phyloP scores from a whole-genome alignment of 2,329 filamentous ascomycete species.

The Fusarium sp. region DNA sequence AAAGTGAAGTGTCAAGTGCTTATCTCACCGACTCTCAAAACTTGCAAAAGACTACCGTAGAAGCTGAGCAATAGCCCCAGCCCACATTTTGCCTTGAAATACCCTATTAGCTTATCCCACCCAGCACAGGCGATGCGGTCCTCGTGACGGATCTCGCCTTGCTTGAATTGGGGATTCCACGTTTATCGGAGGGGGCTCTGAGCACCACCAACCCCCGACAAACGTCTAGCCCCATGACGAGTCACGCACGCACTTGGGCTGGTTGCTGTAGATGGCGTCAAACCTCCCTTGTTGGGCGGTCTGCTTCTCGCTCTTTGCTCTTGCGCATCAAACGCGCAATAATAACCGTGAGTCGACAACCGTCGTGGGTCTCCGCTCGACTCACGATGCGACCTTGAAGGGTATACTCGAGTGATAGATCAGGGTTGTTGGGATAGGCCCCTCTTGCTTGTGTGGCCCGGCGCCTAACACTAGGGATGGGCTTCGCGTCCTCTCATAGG shows the following conservation, averaged over 20 bases:
- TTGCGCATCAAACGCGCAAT: not conserved
- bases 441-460: not conserved
- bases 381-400: conserved; percentile 8
- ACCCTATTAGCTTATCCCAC: not conserved
- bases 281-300: not conserved
- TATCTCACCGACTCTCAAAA: not conserved
- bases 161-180: conserved; percentile 7
- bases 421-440: conserved; percentile 1
- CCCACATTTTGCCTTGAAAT: conserved; percentile 2
- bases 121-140: conserved; percentile 1
- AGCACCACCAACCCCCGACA: not conserved
- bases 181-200: conserved; percentile 6
- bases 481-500: not conserved
- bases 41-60: not conserved
- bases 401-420: conserved; percentile 3
- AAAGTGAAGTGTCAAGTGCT: not conserved
- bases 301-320: not conserved
- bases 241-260: not conserved
- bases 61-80: not conserved
- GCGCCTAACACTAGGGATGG: not conserved
- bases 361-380: conserved; percentile 6
- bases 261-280: conserved; percentile 3
- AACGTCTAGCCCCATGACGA: not conserved
- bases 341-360: conserved; percentile 1
- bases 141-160: conserved; percentile 16